Percentiles rank a stretch among this genome's conserved stretches.
Evolutionary conservation across 179 eudicot genomes (phyloP).

Genomic region (Spinacia oleracea): DNA sequence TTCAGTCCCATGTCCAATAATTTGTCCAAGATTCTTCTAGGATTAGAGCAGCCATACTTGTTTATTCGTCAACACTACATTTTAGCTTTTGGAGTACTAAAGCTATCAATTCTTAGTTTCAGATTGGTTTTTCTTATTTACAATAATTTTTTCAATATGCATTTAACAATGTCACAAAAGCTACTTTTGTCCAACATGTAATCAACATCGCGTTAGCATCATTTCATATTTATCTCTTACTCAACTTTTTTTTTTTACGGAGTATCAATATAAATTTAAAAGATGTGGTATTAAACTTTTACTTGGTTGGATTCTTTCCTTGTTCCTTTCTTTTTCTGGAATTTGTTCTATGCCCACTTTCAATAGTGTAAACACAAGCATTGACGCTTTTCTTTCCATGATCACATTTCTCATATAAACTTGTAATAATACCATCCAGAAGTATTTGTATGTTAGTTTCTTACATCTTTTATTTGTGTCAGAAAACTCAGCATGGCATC

Average conservation of each 20-base stretch:
- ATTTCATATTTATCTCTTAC: neutral
- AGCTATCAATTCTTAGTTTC: neutral
- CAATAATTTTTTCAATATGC: no score
- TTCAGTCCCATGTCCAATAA: constrained; percentile 14
- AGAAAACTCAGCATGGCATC: constrained; percentile 49
- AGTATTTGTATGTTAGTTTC: neutral
- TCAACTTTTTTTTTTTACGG: neutral
- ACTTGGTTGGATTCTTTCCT: constrained; percentile 36
- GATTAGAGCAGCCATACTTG: constrained; percentile 23
- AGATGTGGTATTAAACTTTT: constrained; percentile 17
- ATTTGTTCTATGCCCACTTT: constrained; percentile 44
- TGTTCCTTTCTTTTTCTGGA: constrained; percentile 31
- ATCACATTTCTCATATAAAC: constrained; percentile 26
- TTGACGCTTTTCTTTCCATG: constrained; percentile 17
- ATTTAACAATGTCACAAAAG: neutral
- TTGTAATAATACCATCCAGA: neutral
- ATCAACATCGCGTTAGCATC: neutral
- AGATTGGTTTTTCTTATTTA: neutral
- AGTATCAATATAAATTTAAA: neutral
- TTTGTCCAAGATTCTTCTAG: constrained; percentile 27
- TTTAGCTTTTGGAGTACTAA: neutral
- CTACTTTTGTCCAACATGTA: neutral
- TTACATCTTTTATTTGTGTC: neutral
- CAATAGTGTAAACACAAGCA: constrained; percentile 16
- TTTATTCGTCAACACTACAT: neutral